phyloP scores from a whole-genome alignment of 1,284 basidiomycete species.

The Heterobasidion irregulare region DNA sequence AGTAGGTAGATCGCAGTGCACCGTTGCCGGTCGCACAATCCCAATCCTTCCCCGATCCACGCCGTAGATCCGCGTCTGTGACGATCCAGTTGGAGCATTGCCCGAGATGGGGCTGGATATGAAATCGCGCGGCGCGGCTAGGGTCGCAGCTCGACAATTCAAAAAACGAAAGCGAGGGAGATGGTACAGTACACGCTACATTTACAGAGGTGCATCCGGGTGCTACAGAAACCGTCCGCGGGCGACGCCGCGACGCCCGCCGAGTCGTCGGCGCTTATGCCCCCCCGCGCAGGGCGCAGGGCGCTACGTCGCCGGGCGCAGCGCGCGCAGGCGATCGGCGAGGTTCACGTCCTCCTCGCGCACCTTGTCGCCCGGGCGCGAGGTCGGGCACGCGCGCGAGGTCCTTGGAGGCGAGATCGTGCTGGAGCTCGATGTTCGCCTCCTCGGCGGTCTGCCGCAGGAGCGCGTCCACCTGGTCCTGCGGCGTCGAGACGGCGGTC shows the following conservation, averaged over 20 bases:
- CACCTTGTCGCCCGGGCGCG: constrained; percentile 41
- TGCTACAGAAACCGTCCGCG: too few relatives aligned
- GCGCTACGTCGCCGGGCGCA: constrained; percentile 62
- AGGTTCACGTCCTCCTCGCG: constrained; percentile 76
- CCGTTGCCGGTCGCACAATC: too few relatives aligned
- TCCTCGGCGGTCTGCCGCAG: constrained; percentile 96
- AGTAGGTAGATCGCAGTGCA: too few relatives aligned
- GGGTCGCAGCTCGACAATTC: not conserved
- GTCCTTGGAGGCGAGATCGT: constrained; percentile 75
- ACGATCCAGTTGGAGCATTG: too few relatives aligned
- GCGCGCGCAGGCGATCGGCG: constrained; percentile 73
- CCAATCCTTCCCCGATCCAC: too few relatives aligned
- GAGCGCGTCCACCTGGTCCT: constrained; percentile 93
- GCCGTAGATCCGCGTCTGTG: too few relatives aligned
- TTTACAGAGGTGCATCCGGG: too few relatives aligned
- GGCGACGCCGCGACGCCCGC: too few relatives aligned
- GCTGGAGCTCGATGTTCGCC: constrained; percentile 92
- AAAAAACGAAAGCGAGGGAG: not conserved
- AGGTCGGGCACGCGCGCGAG: constrained; percentile 47
- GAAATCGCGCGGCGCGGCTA: too few relatives aligned
- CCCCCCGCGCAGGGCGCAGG: too few relatives aligned
- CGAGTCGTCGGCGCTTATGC: not conserved
- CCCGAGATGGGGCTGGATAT: too few relatives aligned
- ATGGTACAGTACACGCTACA: too few relatives aligned
- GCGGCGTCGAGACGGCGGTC: constrained; percentile 89